Conservation (phyloP, 495 filamentous ascomycete species). For the Melanomma pulvis-pyrius region DNA sequence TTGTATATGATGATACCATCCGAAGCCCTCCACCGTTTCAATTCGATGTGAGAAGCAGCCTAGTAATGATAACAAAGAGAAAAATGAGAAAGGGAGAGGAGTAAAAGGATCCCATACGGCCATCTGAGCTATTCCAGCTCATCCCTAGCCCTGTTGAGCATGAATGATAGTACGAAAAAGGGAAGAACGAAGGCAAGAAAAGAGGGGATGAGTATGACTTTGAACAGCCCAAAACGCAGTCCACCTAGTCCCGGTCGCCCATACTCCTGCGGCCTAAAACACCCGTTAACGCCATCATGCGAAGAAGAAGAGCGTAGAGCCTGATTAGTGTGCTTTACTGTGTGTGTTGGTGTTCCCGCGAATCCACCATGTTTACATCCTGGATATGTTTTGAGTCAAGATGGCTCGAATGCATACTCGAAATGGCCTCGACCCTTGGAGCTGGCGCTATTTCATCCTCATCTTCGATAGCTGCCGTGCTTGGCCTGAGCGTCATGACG, state of each 20-base stretch:
- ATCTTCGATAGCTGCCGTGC: constrained; percentile 24
- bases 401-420: constrained; percentile 9
- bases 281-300: constrained; percentile 2
- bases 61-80: not conserved
- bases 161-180: not conserved
- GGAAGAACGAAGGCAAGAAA: not conserved
- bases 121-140: not conserved
- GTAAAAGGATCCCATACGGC: not conserved
- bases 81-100: not conserved
- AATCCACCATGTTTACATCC: constrained; percentile 38
- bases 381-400: constrained; percentile 42
- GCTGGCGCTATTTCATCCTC: constrained; percentile 37
- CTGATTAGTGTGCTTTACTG: constrained; percentile 24
- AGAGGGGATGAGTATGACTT: not conserved
- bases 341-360: constrained; percentile 16
- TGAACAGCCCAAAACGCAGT: not conserved
- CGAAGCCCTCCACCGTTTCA: not conserved
- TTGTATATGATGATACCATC: not conserved
- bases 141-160: not conserved
- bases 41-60: no score
- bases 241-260: not conserved
- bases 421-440: constrained; percentile 25
- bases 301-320: not conserved
- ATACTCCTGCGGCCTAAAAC: not conserved
- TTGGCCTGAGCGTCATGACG: constrained; percentile 30